Evolutionary conservation across 108 stramenopile species (phyloP), one percentile per base, ranked within the genome.

Genomic region (Pseudonitzschia delicatissima): DNA sequence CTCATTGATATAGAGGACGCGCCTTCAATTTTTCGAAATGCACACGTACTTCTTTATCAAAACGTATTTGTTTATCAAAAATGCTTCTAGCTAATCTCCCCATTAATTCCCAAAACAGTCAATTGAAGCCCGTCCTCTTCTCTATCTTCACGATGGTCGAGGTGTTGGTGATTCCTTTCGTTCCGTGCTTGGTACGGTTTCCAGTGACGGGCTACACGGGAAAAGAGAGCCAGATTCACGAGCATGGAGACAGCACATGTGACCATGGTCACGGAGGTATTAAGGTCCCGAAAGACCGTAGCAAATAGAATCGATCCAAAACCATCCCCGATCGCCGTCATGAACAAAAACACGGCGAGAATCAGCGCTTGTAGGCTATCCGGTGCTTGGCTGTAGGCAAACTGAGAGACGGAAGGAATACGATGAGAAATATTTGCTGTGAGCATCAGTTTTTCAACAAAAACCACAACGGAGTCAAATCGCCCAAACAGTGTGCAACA

Each of bases 271-370:
- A 40, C 39, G 7, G 59, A 61, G 15, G 26, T 27, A 25, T 48
- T 52, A 36, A 74, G 15, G 29, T 67, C n/a, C 5, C 63, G 33
- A 68, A 80, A 80, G 18, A 80, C 52, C 21, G 64, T 67, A 32
- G 67, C 68, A 42, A 70, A 80, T 15, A 80, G 44, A 23, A 84
- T 18, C 1, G 81, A 84, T 26, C 77, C 82, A 9, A 88, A 61
- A 26, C 81, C 49, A 55, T 88, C 82, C 2, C 89, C 89, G 25
- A 87, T 50, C 0, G 85, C 77, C 7, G 76, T 83, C 66, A 68
- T 84, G 4, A 81, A 45, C 2, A 85, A 68, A 55, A 57, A 86
- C 2, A 85, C 13, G 2, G 80, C 72, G 57, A 80, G 28, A 0
- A 79, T 57, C 23, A 81, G 63, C 7, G 81, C 74, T 45, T 82